These are phyloP conservation scores for Lavandula angustifolia DNA, from an alignment of 257 asterid species.

Conservation along the genomic window DNA sequence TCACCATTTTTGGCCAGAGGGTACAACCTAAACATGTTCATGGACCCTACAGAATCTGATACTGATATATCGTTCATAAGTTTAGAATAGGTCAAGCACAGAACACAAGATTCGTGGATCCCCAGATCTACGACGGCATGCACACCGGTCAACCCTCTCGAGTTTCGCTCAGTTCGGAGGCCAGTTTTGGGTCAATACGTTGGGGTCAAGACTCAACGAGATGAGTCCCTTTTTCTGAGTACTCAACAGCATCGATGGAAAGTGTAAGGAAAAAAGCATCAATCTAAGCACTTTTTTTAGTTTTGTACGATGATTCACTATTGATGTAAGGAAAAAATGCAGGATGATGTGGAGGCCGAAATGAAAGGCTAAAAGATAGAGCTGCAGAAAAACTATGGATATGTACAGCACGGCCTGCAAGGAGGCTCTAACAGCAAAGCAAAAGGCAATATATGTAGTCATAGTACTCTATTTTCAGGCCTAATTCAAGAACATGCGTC, in stretches of 20 bases:
- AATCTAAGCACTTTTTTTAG: too few relatives aligned
- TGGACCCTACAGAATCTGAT: slow-evolving; percentile 48
- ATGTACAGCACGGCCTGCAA: slow-evolving; percentile 92
- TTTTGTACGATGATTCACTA: neutral
- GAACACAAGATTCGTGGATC: slow-evolving; percentile 48
- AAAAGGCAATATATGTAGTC: slow-evolving; percentile 54
- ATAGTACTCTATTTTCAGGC: neutral
- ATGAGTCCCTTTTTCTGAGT: slow-evolving; percentile 48
- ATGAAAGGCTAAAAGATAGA: slow-evolving; percentile 88
- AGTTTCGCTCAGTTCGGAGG: slow-evolving; percentile 58
- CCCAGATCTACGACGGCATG: slow-evolving; percentile 37
- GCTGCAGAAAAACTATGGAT: slow-evolving; percentile 79
- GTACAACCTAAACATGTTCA: slow-evolving; percentile 35
- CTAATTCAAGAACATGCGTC: neutral
- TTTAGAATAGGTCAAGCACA: slow-evolving; percentile 57
- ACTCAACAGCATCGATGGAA: slow-evolving; percentile 67
- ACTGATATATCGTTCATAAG: slow-evolving; percentile 67
- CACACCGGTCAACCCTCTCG: slow-evolving; percentile 48
- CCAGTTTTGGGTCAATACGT: slow-evolving; percentile 53
- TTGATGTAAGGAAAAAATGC: neutral
- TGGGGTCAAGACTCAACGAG: slow-evolving; percentile 47
- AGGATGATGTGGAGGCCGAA: slow-evolving; percentile 89
- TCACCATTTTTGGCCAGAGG: slow-evolving; percentile 50
- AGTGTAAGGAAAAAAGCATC: slow-evolving; percentile 47
- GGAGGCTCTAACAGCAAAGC: slow-evolving; percentile 81